Evolutionary conservation across 164 flowering plant genomes (phyloP), one percentile per base, ranked within the genome.

Genomic region (Aristolochia californica): DNA sequence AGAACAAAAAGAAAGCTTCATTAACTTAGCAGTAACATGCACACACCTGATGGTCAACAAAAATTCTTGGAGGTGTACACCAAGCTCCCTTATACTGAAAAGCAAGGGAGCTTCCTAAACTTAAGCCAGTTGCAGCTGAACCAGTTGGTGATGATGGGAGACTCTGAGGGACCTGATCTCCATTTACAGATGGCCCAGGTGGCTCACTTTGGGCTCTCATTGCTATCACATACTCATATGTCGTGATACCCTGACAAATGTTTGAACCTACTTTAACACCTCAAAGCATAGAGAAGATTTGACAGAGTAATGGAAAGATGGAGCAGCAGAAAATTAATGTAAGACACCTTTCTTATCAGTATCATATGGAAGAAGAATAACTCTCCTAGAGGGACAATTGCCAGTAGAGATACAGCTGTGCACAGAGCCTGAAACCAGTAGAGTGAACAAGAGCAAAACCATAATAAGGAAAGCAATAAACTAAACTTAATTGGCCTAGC

Each of bases 11-110:
- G 13, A 44, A 2, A 13, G 47, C 17, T 0, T 16, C 12, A n/a
- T n/a, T 17, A 48, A 2, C 21, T 18, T 18, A 48, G n/a, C 59
- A 11, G 47, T 27, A 45, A 12, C 54, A 49, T 9, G 13, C 17
- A 5, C 25, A 10, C 77, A 90, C 95, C 90, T 78, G 95, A 67
- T 86, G 85, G 55, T 91, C 96, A 84, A 91, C 80, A 63, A 91
- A 91, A 55, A 91, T 80, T 74, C 96, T 82, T 30, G 98, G 96
- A 22, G 98, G 96, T 22, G 96, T 91, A 65, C 98, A 91, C 95
- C 93, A 91, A 70, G 85, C 84, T 57, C 91, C 93, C 72, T 83
- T 88, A 50, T 86, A 73, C 45, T 86, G 98, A 75, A 91, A 67
- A 73, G 94, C 95, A 48, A 81, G 77, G 48, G 95, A 88, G 65